These are phyloP conservation scores for Gloeophyllum trabeum DNA, from an alignment of 768 basidiomycete species.

Conservation along the genomic window DNA sequence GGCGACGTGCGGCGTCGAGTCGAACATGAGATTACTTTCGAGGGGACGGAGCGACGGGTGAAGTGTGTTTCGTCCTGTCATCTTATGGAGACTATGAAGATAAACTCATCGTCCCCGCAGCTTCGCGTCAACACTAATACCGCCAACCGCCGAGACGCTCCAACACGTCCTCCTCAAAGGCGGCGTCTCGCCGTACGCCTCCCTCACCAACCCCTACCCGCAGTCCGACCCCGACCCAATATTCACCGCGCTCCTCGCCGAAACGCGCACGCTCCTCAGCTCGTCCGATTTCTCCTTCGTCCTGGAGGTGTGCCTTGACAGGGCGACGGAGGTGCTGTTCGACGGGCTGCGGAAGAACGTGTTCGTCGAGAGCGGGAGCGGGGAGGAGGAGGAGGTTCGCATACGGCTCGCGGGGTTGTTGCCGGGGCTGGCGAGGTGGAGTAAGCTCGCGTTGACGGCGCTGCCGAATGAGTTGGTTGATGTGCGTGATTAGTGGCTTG, in stretches of 20 bases:
- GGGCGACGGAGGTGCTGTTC: slow-evolving; percentile 53
- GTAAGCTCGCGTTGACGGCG: slow-evolving; percentile 50
- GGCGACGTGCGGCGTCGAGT: slow-evolving; percentile 67
- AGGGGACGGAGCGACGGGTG: slow-evolving; percentile 44
- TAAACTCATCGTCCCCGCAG: slow-evolving; percentile 22
- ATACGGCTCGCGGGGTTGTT: slow-evolving; percentile 71
- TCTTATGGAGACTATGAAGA: background rate
- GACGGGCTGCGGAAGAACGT: slow-evolving; percentile 52
- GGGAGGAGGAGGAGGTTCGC: slow-evolving; percentile 27
- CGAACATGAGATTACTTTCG: slow-evolving; percentile 58
- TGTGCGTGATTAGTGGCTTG: slow-evolving; percentile 34
- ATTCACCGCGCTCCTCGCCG: slow-evolving; percentile 54
- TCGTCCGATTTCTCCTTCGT: slow-evolving; percentile 64
- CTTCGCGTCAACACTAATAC: slow-evolving; percentile 66
- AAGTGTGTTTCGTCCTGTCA: slow-evolving; percentile 25
- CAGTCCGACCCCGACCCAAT: slow-evolving; percentile 28
- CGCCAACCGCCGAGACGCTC: slow-evolving; percentile 60
- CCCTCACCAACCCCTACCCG: slow-evolving; percentile 16
- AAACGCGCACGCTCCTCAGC: slow-evolving; percentile 52
- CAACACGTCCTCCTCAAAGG: slow-evolving; percentile 61
- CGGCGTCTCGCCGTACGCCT: slow-evolving; percentile 26
- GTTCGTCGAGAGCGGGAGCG: slow-evolving; percentile 28
- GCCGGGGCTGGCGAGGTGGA: slow-evolving; percentile 75
- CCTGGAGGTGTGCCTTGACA: slow-evolving; percentile 63
- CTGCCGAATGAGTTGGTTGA: slow-evolving; percentile 77